Evolutionary conservation across 371 early-diverging fungal genomes (phyloP), one percentile per base, ranked within the genome.

Genomic region (Rhizopus arrhizus): DNA sequence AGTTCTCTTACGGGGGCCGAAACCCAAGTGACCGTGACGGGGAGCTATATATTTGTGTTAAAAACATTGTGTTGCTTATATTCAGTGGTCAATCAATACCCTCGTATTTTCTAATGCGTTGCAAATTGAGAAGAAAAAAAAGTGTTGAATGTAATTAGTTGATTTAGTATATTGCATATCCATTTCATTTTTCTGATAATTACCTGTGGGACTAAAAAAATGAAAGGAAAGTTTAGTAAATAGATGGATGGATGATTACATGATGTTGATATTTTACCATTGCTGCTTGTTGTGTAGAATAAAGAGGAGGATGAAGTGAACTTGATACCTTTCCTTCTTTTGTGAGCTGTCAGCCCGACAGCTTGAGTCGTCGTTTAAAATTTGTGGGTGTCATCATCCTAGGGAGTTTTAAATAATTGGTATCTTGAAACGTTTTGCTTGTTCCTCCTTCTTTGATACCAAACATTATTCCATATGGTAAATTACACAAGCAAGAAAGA

Each of bases 21-120:
- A 99, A 71, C 98, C 99, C 77, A 99, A 89, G 67, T 97, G 97
- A 83, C 99, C 98, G 87, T 96, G 96, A 81, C 96, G 92, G 77
- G 98, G 98, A 22, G 22, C 22, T 22, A 22, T 22, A 22, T 22
- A 22, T 22, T 22, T 22, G 22, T 22, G 2, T 22, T 22, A 22
- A 22, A 22, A 22, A 22, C 22, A 2, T 2, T 22, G 22, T 2
- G 22, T 22, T 22, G 22, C 22, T 22, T 22, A 22, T 22, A 22
- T 22, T 22, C 22, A 22, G 22, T 22, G 22, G 2, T 22, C 2
- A 22, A 22, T 22, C 22, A 22, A 22, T 22, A 22, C 22, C 22
- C 22, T 22, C 22, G 22, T 22, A 22, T 22, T 22, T 22, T 22
- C 22, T 22, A 2, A 22, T 22, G 22, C 2, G 22, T 22, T 22